phyloP scores from a whole-genome alignment of 164 flowering plant species.

The Chimonanthus salicifolius region DNA sequence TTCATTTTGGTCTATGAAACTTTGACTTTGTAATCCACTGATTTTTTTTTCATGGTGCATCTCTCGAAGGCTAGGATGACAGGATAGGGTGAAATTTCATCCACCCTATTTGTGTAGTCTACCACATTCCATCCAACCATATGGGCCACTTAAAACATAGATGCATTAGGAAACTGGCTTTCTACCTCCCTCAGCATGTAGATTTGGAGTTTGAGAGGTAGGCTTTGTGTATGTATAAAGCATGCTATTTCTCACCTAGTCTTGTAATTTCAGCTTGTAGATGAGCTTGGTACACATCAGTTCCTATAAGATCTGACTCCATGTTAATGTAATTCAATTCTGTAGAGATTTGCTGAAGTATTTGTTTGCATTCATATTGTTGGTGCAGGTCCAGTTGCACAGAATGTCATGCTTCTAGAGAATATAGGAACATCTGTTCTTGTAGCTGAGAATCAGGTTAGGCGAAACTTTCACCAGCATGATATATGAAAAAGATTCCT shows the following conservation, averaged over 20 bases:
- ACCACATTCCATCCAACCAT: too few species aligned
- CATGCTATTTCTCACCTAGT: neutral
- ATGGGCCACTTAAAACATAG: too few species aligned
- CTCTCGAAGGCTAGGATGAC: too few species aligned
- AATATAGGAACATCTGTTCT: conserved; percentile 94
- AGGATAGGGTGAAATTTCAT: too few species aligned
- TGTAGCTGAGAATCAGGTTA: conserved; percentile 83
- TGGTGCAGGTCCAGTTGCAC: conserved; percentile 66
- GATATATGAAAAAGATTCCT: neutral
- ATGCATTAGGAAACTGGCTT: neutral
- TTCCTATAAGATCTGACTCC: neutral
- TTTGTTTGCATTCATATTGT: conserved; percentile 2
- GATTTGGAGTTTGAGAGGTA: neutral
- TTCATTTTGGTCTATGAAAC: neutral
- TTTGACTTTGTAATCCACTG: neutral
- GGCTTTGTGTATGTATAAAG: neutral
- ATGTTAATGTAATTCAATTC: neutral
- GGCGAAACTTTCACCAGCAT: neutral
- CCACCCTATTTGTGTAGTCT: too few species aligned
- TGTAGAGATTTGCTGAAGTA: conserved; percentile 2
- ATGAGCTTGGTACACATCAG: neutral
- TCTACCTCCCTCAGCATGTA: neutral
- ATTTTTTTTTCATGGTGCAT: too few species aligned
- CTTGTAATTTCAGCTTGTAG: neutral
- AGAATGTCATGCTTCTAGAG: conserved; percentile 97